Percentiles rank a stretch among this genome's conserved stretches.
These are phyloP conservation scores for Diophrys appendiculata DNA, from an alignment of 73 alveolate genomes.

Conservation along the genomic window DNA sequence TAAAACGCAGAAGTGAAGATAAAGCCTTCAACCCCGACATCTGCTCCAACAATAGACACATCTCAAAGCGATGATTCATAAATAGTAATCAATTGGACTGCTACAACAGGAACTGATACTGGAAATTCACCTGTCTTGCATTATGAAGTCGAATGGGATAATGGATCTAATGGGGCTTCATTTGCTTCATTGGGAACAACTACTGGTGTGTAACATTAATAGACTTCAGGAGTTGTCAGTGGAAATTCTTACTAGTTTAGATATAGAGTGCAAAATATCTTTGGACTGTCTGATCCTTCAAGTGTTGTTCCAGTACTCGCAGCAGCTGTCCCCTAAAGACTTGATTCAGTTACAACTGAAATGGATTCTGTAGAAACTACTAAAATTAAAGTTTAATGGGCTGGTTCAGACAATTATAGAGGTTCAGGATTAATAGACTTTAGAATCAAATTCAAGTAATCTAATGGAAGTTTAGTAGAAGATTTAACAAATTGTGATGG, in stretches of 20 bases:
- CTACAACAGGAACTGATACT: constrained; percentile 21
- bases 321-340: constrained; percentile 28
- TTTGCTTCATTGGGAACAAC: neutral
- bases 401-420: neutral
- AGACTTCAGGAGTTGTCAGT: neutral
- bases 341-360: constrained; percentile 19
- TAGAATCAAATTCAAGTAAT: neutral
- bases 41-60: constrained; percentile 27
- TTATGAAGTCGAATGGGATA: constrained; percentile 47
- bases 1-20: constrained; percentile 10
- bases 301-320: constrained; percentile 16
- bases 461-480: neutral
- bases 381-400: constrained; percentile 20
- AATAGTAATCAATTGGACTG: constrained; percentile 26
- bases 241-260: constrained; percentile 34
- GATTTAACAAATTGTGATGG: constrained; percentile 9
- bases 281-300: constrained; percentile 40
- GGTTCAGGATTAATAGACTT: neutral
- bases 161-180: constrained; percentile 5
- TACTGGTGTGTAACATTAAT: neutral
- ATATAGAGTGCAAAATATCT: constrained; percentile 34
- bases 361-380: constrained; percentile 8
- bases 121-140: constrained; percentile 38
- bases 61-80: constrained; percentile 22
- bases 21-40: constrained; percentile 1